Evolutionary conservation across 1,284 basidiomycete species (phyloP), one percentile per base, ranked within the genome.

Genomic region (Ustanciosporium gigantosporum): DNA sequence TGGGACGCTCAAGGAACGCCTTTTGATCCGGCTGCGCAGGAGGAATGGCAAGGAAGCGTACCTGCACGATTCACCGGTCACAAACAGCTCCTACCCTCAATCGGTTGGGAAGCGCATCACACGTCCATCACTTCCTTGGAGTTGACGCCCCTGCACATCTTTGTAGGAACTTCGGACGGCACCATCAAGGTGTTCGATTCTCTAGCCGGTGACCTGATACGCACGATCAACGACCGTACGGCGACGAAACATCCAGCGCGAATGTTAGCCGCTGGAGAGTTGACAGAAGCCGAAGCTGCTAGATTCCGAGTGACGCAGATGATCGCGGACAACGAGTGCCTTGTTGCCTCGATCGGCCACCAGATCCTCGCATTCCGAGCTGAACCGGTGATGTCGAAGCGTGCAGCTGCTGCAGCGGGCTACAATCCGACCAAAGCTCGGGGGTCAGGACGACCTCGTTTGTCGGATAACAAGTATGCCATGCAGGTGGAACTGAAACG

Each of bases 341-440:
- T 91, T 23, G 77, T 90, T 25, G 85, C 85, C 7, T 81, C 81
- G 31, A 83, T 88, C 8, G 88, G 86, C 2, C 83, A 82, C 46
- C 80, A 83, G 40, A 83, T 89, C 4, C 79, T 89, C 66, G 83
- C 86, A 1, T 91, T 88, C 86, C 83, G 83, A 52, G 84, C 85
- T 3, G 86, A 84, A 8, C 80, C 81, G 1, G 79, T 82, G 60
- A 56, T 60, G 25, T 47, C 44, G 25, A 53, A 58, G 38, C 40
- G 48, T 2, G 49, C 46, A 4, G 53, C 48, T 2, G 34, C 60
- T 0, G 49, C 56, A 6, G 55, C 66, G 1, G 42, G 34, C 3
- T 34, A 41, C 15, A 41, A 35, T 4, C 25, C 51, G 5, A 32
- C 65, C 2, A 29, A 16, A 20, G 52, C 56, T 16, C 24, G n/a